Evolutionary conservation across 148 eudicot genomes (phyloP), one percentile per base, ranked within the genome.

Genomic region (Hydrangea macrophylla): DNA sequence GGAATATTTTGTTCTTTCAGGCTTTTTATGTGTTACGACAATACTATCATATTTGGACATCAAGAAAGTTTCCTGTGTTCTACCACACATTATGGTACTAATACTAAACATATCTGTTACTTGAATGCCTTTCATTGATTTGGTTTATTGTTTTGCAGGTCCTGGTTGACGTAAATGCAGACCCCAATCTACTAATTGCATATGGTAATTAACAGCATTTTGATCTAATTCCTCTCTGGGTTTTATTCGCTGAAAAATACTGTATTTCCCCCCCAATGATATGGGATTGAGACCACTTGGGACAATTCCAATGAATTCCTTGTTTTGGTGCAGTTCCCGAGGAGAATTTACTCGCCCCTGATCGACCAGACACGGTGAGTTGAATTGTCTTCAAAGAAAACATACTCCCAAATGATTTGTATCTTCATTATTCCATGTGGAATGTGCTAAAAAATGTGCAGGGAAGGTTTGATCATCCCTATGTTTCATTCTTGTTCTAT

Each of bases 271-370:
- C 48, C 25, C 15, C 64, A n/a, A n/a, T 3, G 18, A 11, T 42
- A 18, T 15, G 48, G 17, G 48, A 11, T 42, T 42, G 48, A 42
- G 17, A 11, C 48, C 48, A 15, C 48, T 42, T 11, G 48, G 48
- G 18, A 5, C 17, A 15, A 42, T 18, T 18, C 48, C 48, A 42
- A 42, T 15, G 17, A 42, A 42, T 13, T n/a, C n/a, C n/a, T n/a
- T n/a, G n/a, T n/a, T n/a, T n/a, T n/a, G n/a, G n/a, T 86, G 80
- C 90, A 94, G 98, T 94, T 68, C 54, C 98, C 10, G 97, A 94
- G 80, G 98, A 94, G 73, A 90, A 86, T 70, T 77, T 94, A 80
- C 35, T 86, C 58, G 83, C 77, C 18, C 96, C 92, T 8, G 88
- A 85, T 26, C 74, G 85, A 73, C 88, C 87, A 12, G 97, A 94